Percentiles rank a stretch among this genome's conserved stretches.
Conservation (phyloP, 139 green algal species). For the Chlorella sp. region DNA sequence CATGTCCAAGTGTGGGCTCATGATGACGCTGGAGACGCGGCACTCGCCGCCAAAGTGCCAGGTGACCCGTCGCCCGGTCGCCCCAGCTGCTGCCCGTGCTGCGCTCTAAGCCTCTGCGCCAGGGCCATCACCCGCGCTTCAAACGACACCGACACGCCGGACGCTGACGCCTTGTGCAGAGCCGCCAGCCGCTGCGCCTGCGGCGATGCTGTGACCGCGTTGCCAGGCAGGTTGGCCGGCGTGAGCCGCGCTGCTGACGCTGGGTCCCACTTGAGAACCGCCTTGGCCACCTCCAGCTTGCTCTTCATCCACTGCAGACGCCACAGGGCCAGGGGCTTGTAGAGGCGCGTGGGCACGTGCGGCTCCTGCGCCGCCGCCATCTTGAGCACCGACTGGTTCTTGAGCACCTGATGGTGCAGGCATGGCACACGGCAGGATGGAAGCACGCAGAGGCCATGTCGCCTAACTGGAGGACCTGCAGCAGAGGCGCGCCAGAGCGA, state of each 20-base stretch:
- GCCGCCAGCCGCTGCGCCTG: too few species aligned
- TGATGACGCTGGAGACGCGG: too few species aligned
- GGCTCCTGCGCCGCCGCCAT: slow-evolving; percentile 31
- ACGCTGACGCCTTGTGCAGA: too few species aligned
- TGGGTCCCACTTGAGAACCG: not conserved
- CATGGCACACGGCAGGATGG: not conserved
- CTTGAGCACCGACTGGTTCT: slow-evolving; percentile 42
- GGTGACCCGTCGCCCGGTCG: too few species aligned
- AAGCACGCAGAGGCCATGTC: not conserved
- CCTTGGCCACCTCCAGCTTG: slow-evolving; percentile 15
- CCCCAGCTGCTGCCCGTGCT: not conserved
- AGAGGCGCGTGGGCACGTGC: slow-evolving; percentile 30
- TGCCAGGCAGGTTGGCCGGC: not conserved
- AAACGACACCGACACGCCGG: not conserved
- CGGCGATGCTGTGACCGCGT: not conserved
- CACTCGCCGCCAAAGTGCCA: too few species aligned
- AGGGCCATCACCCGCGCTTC: not conserved
- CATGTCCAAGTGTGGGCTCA: too few species aligned
- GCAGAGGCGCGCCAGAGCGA: not conserved
- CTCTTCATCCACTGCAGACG: slow-evolving; percentile 21
- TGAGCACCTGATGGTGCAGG: slow-evolving; percentile 3
- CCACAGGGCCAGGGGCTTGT: slow-evolving; percentile 28
- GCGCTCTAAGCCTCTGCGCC: not conserved
- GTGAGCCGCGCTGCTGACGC: not conserved
- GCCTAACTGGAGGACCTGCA: not conserved